These are phyloP conservation scores for Podospora conica DNA, from an alignment of 495 filamentous ascomycete species.

Conservation along the genomic window DNA sequence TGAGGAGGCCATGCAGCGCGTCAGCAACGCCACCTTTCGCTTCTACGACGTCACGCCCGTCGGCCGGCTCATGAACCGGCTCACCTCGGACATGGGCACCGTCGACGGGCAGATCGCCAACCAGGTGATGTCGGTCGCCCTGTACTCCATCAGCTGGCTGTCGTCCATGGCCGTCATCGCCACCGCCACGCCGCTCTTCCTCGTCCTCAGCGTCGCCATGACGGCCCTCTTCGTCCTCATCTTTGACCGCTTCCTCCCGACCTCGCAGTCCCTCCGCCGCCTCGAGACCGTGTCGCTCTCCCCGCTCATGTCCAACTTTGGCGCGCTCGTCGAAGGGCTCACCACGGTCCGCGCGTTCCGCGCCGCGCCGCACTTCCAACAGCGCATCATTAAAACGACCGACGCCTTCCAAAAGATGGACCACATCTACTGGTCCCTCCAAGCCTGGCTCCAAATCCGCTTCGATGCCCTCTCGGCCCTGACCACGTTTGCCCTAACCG, in stretches of 20 bases:
- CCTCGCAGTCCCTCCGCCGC: conserved; percentile 72
- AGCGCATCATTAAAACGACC: conserved; percentile 64
- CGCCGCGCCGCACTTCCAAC: conserved; percentile 68
- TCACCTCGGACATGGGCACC: conserved; percentile 79
- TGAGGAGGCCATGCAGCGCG: conserved; percentile 56
- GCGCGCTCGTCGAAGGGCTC: conserved; percentile 68
- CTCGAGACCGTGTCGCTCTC: conserved; percentile 80
- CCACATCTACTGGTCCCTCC: conserved; percentile 85
- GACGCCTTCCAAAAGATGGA: conserved; percentile 88
- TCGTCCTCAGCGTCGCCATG: conserved; percentile 61
- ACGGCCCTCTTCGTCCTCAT: conserved; percentile 57
- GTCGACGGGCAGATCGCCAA: conserved; percentile 71
- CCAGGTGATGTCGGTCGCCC: conserved; percentile 60
- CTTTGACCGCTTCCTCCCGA: conserved; percentile 69
- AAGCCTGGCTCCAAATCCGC: conserved; percentile 73
- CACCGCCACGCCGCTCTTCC: conserved; percentile 64
- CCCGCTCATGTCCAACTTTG: conserved; percentile 80
- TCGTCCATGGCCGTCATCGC: conserved; percentile 69
- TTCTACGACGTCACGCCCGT: conserved; percentile 84
- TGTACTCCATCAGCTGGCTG: conserved; percentile 60
- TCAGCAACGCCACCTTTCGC: conserved; percentile 73
- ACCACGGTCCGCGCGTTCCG: conserved; percentile 73
- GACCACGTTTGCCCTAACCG: conserved; percentile 65
- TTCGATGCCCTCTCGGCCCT: conserved; percentile 64
- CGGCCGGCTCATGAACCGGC: conserved; percentile 77